Conservation (phyloP, 345 rosid species). For the Brassica nigra region DNA sequence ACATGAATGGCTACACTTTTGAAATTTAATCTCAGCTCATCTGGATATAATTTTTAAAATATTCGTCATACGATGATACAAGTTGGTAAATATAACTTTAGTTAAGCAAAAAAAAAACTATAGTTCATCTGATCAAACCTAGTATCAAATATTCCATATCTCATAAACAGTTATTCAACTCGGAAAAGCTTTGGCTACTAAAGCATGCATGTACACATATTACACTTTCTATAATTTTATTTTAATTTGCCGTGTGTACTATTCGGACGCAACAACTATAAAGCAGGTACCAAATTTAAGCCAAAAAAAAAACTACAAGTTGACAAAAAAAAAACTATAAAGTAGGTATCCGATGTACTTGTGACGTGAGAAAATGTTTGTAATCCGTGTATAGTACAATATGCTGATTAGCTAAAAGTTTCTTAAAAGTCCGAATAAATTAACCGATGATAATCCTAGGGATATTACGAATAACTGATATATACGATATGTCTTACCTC, state of each 20-base stretch:
- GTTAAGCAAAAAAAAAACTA: no score
- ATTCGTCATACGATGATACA: neutral
- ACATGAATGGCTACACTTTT: no score
- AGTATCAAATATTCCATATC: neutral
- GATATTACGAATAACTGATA: conserved; percentile 14
- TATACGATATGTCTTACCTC: conserved; percentile 16
- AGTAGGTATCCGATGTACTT: conserved; percentile 21
- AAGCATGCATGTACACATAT: conserved; percentile 4
- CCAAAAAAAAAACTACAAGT: no score
- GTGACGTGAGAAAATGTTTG: conserved; percentile 5
- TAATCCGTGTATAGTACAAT: neutral
- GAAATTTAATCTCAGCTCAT: neutral
- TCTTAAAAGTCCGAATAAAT: conserved; percentile 18
- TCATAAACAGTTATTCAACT: neutral
- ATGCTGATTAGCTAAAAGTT: conserved; percentile 10
- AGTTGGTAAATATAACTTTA: no score
- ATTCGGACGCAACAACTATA: conserved; percentile 33
- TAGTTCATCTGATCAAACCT: neutral
- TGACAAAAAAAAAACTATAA: neutral
- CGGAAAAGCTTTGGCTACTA: neutral
- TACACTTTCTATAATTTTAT: neutral
- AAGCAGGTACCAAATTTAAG: neutral
- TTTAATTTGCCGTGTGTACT: neutral
- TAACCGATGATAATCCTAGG: conserved; percentile 12
- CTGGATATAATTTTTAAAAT: neutral